A percentile compares a stretch with the other conserved stretches of the same genome.
Evolutionary conservation across 2,329 filamentous ascomycete species (phyloP).

Genomic region (Grosmannia serpens): DNA sequence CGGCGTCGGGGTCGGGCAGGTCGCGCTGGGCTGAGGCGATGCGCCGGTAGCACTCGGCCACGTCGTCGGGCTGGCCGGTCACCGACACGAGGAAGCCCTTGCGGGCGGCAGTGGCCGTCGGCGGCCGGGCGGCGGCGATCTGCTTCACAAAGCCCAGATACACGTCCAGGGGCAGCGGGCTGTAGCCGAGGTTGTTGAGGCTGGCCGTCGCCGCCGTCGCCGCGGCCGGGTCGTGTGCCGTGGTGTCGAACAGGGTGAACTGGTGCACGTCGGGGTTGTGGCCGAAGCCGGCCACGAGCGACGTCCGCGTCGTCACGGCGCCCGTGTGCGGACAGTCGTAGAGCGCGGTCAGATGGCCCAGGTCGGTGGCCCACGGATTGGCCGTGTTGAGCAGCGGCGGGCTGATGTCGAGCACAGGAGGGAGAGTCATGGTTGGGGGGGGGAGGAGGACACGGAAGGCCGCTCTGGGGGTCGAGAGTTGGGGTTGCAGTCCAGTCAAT

Average conservation of each 20-base stretch:
- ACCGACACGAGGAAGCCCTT: conserved; percentile 56
- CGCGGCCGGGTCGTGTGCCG: conserved; percentile 15
- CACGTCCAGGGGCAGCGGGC: conserved; percentile 44
- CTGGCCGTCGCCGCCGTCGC: conserved; percentile 22
- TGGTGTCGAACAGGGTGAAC: conserved; percentile 49
- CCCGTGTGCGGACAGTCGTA: conserved; percentile 53
- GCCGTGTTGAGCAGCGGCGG: conserved; percentile 66
- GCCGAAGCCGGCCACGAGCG: conserved; percentile 50
- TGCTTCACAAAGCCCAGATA: conserved; percentile 48
- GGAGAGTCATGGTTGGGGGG: conserved; percentile 13
- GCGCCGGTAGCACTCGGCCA: conserved; percentile 41
- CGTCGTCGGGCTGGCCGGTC: conserved; percentile 49
- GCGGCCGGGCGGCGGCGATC: conserved; percentile 21
- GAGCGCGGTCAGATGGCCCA: conserved; percentile 48
- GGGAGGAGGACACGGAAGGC: too few species aligned
- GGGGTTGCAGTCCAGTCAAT: not conserved
- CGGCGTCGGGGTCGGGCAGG: conserved; percentile 13
- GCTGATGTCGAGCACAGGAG: conserved; percentile 39
- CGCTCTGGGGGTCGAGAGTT: too few species aligned
- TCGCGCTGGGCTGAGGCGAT: conserved; percentile 29
- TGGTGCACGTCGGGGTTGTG: conserved; percentile 51
- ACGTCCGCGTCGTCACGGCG: conserved; percentile 64
- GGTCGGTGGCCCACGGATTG: conserved; percentile 62
- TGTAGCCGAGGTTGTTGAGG: conserved; percentile 67
- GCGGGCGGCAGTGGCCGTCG: not conserved